Conservation (phyloP, 2,329 filamentous ascomycete species). For the Aureobasidium sp. region DNA sequence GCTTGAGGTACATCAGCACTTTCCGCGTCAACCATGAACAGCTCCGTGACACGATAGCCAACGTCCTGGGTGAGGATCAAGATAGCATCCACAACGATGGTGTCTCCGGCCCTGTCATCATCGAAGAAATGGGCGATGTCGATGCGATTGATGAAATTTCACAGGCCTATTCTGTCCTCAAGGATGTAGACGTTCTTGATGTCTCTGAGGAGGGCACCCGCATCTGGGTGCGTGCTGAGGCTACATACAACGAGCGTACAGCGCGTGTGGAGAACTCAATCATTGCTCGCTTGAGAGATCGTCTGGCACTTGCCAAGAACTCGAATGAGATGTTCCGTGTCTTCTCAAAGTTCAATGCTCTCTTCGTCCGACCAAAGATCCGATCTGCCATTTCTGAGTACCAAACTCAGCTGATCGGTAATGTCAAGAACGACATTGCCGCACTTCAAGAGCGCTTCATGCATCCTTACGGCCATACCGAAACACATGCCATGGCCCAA, state of each 20-base stretch:
- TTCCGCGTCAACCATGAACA: conserved; percentile 98
- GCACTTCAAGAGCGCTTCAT: conserved; percentile 95
- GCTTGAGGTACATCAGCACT: conserved; percentile 85
- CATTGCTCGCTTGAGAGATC: conserved; percentile 85
- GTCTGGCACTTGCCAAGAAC: conserved; percentile 89
- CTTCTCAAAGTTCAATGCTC: conserved; percentile 98
- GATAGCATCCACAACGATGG: conserved; percentile 48
- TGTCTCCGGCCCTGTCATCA: conserved; percentile 59
- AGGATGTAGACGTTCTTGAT: conserved; percentile 91
- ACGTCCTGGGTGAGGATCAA: conserved; percentile 71
- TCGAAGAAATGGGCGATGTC: conserved; percentile 93
- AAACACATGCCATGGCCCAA: conserved; percentile 97
- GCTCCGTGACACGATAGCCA: conserved; percentile 90
- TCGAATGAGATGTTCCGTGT: conserved; percentile 99
- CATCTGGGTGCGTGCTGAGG: conserved; percentile 88
- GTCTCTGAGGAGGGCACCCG: conserved; percentile 84
- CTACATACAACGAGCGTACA: conserved; percentile 94
- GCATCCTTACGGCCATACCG: conserved; percentile 96
- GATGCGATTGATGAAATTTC: conserved; percentile 95
- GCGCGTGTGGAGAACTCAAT: conserved; percentile 98
- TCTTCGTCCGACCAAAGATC: conserved; percentile 98
- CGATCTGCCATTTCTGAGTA: conserved; percentile 96
- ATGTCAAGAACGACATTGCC: conserved; percentile 93
- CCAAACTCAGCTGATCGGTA: conserved; percentile 94
- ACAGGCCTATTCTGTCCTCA: conserved; percentile 87